phyloP scores from a whole-genome alignment of 2,329 filamentous ascomycete species.

The Cladobotryum protrusum region DNA sequence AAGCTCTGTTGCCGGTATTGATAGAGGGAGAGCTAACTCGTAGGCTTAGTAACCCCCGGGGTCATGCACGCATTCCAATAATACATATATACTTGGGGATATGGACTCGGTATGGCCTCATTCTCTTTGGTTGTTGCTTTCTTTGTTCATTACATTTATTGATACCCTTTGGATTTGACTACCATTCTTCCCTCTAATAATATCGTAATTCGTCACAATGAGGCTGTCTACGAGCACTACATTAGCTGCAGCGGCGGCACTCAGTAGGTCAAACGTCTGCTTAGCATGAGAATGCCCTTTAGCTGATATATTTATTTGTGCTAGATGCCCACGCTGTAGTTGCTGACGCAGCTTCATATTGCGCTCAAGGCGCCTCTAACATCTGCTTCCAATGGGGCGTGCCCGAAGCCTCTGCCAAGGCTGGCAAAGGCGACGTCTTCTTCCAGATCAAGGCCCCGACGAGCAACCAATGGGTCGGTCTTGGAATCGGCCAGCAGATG shows the following conservation, averaged over 20 bases:
- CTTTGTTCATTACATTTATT: not conserved
- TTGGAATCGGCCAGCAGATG: constrained; percentile 54
- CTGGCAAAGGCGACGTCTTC: constrained; percentile 50
- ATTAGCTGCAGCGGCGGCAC: constrained; percentile 10
- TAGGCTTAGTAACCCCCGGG: too few relatives aligned
- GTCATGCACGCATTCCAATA: too few relatives aligned
- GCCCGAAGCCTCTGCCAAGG: constrained; percentile 41
- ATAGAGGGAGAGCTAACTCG: too few relatives aligned
- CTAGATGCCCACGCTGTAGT: constrained; percentile 17
- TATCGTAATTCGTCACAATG: constrained; percentile 6
- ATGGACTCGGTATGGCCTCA: too few relatives aligned
- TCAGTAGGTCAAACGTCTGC: constrained; percentile 12
- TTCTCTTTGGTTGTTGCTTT: not conserved
- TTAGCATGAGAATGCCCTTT: not conserved
- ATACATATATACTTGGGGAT: too few relatives aligned
- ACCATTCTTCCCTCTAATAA: not conserved
- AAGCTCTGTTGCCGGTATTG: too few relatives aligned
- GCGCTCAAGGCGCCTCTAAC: constrained; percentile 31
- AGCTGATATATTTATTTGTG: not conserved
- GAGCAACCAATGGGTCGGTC: constrained; percentile 49
- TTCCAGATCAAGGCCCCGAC: constrained; percentile 53
- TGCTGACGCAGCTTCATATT: constrained; percentile 30
- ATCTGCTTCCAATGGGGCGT: constrained; percentile 53
- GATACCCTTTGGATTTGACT: not conserved
- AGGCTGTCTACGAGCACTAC: constrained; percentile 6